phyloP scores from a whole-genome alignment of 2,329 filamentous ascomycete genomes.

The Beauveria australis region DNA sequence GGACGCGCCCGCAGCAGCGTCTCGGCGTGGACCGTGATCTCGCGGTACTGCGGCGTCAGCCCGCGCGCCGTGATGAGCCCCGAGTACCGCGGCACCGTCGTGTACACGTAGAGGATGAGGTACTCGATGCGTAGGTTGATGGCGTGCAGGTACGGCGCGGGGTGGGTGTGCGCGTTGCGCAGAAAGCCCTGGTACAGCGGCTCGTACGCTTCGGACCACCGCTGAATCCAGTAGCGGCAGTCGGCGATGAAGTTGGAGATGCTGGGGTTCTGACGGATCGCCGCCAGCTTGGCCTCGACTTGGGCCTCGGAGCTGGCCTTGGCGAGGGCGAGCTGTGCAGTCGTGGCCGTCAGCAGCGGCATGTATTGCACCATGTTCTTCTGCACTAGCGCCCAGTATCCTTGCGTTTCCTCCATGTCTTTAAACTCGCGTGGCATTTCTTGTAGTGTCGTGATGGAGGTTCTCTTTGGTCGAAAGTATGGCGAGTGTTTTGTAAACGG shows the following conservation, averaged over 20 bases:
- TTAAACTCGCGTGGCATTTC: conserved; percentile 25
- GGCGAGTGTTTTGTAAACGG: conserved; percentile 30
- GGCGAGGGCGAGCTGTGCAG: conserved; percentile 22
- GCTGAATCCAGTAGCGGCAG: conserved; percentile 29
- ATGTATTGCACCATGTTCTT: conserved; percentile 28
- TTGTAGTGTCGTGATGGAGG: conserved; percentile 23
- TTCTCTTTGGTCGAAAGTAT: conserved; percentile 26
- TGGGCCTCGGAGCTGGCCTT: conserved; percentile 20
- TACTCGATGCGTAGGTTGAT: conserved; percentile 35
- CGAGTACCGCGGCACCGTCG: conserved; percentile 29
- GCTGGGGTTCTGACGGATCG: conserved; percentile 21
- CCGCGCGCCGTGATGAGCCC: conserved; percentile 26
- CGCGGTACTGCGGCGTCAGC: conserved; percentile 34
- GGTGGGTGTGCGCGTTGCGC: conserved; percentile 18
- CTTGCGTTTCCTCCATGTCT: conserved; percentile 26
- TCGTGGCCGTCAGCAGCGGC: conserved; percentile 25
- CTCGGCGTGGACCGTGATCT: conserved; percentile 31
- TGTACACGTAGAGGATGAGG: conserved; percentile 32
- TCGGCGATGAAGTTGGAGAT: conserved; percentile 27
- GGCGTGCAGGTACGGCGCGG: conserved; percentile 25
- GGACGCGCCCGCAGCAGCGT: conserved; percentile 27
- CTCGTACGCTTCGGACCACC: conserved; percentile 31
- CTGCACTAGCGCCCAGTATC: conserved; percentile 31
- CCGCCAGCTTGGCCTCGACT: conserved; percentile 22
- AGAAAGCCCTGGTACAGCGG: conserved; percentile 24